Conservation (phyloP, 2,329 filamentous ascomycete genomes). For the Aquanectria penicillioides region DNA sequence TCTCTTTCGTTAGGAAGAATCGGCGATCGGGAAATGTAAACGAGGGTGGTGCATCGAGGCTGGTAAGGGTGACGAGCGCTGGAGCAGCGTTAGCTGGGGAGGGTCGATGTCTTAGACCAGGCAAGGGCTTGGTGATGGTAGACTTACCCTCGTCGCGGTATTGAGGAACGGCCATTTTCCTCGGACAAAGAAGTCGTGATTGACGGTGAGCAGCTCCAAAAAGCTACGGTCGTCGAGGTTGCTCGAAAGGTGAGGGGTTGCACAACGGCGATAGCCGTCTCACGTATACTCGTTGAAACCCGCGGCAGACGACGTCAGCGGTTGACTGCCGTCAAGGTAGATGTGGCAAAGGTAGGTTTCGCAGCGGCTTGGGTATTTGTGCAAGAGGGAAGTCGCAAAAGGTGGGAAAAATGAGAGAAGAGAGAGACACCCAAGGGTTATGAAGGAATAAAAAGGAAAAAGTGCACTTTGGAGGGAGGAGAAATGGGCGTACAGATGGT, state of each 20-base stretch:
- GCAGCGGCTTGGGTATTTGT: neutral
- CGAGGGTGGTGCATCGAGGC: slow-evolving; percentile 30
- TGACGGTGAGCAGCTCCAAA: slow-evolving; percentile 1
- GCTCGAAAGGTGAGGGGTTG: slow-evolving; percentile 28
- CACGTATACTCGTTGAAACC: slow-evolving; percentile 26
- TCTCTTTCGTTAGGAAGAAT: slow-evolving; percentile 46
- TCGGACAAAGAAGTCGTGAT: neutral
- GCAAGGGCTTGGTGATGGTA: neutral
- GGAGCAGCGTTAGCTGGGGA: slow-evolving; percentile 23
- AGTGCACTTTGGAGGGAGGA: slow-evolving; percentile 19
- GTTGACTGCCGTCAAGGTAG: slow-evolving; percentile 12
- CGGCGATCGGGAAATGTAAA: slow-evolving; percentile 41
- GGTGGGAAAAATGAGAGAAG: neutral
- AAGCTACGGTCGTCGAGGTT: slow-evolving; percentile 8
- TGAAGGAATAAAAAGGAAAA: slow-evolving; percentile 8
- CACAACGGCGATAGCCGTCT: slow-evolving; percentile 22
- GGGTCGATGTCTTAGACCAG: neutral
- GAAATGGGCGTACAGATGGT: slow-evolving; percentile 16
- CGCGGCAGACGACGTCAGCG: slow-evolving; percentile 30
- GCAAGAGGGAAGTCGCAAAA: neutral
- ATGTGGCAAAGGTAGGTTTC: slow-evolving; percentile 5
- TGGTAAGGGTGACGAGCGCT: slow-evolving; percentile 47
- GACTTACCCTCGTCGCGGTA: slow-evolving; percentile 40
- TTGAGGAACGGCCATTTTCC: slow-evolving; percentile 37
- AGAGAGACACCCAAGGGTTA: neutral